Evolutionary conservation across 164 flowering plant genomes (phyloP).

Genomic region (Magnolia officinalis): DNA sequence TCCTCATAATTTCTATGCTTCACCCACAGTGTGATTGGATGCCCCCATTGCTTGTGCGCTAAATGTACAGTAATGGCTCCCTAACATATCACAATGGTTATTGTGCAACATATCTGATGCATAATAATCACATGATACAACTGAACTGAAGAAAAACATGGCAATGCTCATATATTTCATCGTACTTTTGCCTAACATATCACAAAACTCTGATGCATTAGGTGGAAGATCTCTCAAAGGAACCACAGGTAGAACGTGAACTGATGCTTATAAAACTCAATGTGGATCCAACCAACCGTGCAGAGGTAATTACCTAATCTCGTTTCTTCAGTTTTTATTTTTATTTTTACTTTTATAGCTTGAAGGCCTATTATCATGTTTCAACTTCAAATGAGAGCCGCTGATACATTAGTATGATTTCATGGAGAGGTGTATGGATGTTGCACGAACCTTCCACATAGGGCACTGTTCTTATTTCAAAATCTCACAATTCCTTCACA

Average conservation of each 20-base stretch:
- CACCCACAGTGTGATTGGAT: no score
- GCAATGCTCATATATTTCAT: background rate
- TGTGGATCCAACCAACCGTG: slow-evolving; percentile 53
- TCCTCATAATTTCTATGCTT: no score
- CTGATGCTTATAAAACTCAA: slow-evolving; percentile 85
- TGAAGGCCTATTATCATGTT: background rate
- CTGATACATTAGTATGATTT: no score
- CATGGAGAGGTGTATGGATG: no score
- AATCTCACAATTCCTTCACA: no score
- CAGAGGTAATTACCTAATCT: slow-evolving; percentile 49
- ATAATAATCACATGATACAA: background rate
- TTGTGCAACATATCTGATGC: background rate
- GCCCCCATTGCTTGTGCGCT: no score
- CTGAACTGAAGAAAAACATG: background rate
- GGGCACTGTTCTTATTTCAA: no score
- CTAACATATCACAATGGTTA: background rate
- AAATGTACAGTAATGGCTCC: no score
- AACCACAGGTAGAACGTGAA: slow-evolving; percentile 95
- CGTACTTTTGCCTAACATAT: background rate
- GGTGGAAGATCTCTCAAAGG: slow-evolving; percentile 91
- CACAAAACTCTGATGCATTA: slow-evolving; percentile 13
- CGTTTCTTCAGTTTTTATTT: background rate
- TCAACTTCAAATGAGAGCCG: background rate
- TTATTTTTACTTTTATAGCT: no score
- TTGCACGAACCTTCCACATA: no score